These are phyloP conservation scores for Mycena floridula DNA, from an alignment of 768 basidiomycete species.

Conservation along the genomic window DNA sequence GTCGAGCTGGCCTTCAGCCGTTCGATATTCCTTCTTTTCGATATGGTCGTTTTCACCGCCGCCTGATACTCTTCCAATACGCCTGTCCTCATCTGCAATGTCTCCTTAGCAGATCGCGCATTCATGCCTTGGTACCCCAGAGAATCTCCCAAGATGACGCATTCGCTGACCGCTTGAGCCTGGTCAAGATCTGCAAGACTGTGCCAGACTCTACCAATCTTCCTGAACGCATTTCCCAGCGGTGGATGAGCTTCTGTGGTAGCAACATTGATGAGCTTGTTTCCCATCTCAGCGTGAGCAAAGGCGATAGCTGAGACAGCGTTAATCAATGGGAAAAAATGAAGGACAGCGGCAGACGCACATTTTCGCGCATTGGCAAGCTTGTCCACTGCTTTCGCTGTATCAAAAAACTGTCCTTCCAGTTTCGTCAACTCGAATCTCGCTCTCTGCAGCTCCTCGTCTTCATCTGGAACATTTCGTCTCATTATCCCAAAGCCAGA, in stretches of 20 bases:
- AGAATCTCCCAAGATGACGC: slow-evolving; percentile 92
- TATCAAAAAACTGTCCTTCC: slow-evolving; percentile 88
- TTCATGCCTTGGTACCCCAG: slow-evolving; percentile 96
- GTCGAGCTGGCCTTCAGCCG: slow-evolving; percentile 80
- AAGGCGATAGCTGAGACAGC: slow-evolving; percentile 57
- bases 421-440: slow-evolving; percentile 89
- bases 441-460: slow-evolving; percentile 86
- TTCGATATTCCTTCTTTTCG: slow-evolving; percentile 88
- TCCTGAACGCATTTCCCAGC: slow-evolving; percentile 76
- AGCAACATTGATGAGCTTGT: slow-evolving; percentile 82
- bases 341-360: slow-evolving; percentile 24
- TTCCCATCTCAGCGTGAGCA: slow-evolving; percentile 87
- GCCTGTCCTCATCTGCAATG: slow-evolving; percentile 80
- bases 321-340: slow-evolving; percentile 1
- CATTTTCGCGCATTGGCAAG: slow-evolving; percentile 77
- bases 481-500: slow-evolving; percentile 74
- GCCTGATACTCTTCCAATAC: slow-evolving; percentile 93
- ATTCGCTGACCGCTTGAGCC: slow-evolving; percentile 90
- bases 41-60: slow-evolving; percentile 89
- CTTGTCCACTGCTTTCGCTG: slow-evolving; percentile 86
- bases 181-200: slow-evolving; percentile 83
- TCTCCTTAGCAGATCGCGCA: slow-evolving; percentile 95
- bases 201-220: slow-evolving; percentile 84
- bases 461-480: slow-evolving; percentile 86
- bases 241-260: slow-evolving; percentile 86